phyloP scores from a whole-genome alignment of 805 yeast species.

The Lachancea fermentati region DNA sequence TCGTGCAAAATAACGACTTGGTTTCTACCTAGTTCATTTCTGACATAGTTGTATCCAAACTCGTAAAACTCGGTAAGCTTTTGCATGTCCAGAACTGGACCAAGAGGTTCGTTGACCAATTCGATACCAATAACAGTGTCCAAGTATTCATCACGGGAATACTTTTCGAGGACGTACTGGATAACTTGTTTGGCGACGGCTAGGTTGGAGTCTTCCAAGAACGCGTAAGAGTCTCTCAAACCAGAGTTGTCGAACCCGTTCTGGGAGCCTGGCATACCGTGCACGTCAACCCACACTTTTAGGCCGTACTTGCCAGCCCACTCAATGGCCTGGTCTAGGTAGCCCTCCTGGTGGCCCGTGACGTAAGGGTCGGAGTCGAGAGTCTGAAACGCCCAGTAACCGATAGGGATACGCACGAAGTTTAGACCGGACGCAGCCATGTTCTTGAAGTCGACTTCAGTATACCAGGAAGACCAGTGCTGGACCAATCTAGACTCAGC shows the following conservation, averaged over 20 bases:
- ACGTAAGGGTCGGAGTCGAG: conserved; percentile 76
- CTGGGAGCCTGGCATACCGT: conserved; percentile 96
- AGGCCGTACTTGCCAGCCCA: conserved; percentile 65
- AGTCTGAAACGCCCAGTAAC: conserved; percentile 83
- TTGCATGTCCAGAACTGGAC: conserved; percentile 56
- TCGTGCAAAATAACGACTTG: conserved; percentile 73
- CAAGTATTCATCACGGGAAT: conserved; percentile 52
- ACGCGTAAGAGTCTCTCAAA: conserved; percentile 53
- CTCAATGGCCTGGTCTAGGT: conserved; percentile 66
- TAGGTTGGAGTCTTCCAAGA: conserved; percentile 47
- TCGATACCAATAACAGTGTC: conserved; percentile 82
- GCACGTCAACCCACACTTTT: conserved; percentile 86
- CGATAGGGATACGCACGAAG: conserved; percentile 84
- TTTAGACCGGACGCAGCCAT: conserved; percentile 67
- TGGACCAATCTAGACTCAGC: conserved; percentile 46
- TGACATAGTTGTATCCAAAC: conserved; percentile 59
- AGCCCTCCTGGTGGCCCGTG: conserved; percentile 61
- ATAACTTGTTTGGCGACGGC: conserved; percentile 53
- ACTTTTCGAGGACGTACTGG: conserved; percentile 49
- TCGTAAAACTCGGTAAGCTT: conserved; percentile 53
- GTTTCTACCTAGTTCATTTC: conserved; percentile 44
- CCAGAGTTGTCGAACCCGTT: conserved; percentile 97
- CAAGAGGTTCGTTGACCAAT: conserved; percentile 85
- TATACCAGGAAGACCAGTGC: conserved; percentile 79
- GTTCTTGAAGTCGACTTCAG: conserved; percentile 60